Conservation (phyloP, 176 grass and related monocot species). For the Avena atlantica region DNA sequence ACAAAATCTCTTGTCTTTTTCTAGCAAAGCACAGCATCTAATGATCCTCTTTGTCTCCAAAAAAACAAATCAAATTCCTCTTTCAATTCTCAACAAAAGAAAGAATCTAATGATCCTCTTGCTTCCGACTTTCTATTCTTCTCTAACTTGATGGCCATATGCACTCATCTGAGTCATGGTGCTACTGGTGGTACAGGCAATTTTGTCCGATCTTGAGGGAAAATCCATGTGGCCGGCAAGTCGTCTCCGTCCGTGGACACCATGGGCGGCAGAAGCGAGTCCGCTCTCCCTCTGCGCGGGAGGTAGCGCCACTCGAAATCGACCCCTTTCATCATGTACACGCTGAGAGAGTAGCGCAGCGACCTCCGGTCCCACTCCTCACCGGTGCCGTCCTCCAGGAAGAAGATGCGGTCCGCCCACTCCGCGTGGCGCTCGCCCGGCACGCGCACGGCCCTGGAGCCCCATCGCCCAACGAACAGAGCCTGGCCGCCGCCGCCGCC, state of each 20-base stretch:
- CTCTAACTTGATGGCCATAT: no score
- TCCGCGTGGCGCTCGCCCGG: neutral
- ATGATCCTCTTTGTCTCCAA: no score
- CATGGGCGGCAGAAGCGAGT: neutral
- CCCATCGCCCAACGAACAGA: slow-evolving; percentile 3
- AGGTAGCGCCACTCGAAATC: neutral
- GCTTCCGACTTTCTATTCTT: no score
- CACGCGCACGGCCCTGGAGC: slow-evolving; percentile 16
- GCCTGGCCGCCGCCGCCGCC: neutral
- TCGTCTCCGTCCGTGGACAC: neutral
- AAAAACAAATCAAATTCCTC: no score
- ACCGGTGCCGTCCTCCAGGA: slow-evolving; percentile 8
- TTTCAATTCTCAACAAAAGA: no score
- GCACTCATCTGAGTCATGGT: no score
- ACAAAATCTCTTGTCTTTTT: no score
- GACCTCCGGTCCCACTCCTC: neutral
- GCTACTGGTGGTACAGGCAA: slow-evolving; percentile 38
- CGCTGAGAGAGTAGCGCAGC: slow-evolving; percentile 3
- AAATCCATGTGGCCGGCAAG: neutral
- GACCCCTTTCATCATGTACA: neutral
- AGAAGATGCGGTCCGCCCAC: neutral
- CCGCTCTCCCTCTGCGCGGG: neutral
- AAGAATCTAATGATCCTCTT: no score
- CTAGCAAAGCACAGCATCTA: no score
- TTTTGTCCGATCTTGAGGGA: neutral